Evolutionary conservation across 1,284 basidiomycete genomes (phyloP).

Genomic region (Cutaneotrichosporon sp.): DNA sequence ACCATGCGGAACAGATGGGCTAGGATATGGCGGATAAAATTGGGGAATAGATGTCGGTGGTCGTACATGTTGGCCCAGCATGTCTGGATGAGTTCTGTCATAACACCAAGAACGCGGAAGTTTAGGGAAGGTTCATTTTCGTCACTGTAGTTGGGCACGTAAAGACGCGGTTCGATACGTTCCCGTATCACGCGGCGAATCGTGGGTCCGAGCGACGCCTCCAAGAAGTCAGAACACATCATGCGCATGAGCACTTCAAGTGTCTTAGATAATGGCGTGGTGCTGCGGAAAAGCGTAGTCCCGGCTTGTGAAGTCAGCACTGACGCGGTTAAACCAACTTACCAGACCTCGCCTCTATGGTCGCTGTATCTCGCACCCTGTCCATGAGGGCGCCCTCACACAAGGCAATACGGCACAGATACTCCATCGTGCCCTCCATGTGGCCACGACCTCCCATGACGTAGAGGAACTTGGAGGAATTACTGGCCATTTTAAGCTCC

Average conservation of each 20-base stretch:
- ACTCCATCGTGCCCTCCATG: constrained; percentile 18
- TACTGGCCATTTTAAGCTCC: not conserved
- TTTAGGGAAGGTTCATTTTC: constrained; percentile 5
- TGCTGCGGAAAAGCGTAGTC: constrained; percentile 30
- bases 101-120: not conserved
- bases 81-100: constrained; percentile 16
- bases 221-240: constrained; percentile 26
- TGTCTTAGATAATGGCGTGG: constrained; percentile 29
- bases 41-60: constrained; percentile 27
- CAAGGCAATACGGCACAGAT: constrained; percentile 18
- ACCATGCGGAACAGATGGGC: constrained; percentile 24
- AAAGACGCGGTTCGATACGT: constrained; percentile 9
- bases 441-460: constrained; percentile 13
- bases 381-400: constrained; percentile 20
- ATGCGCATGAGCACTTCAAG: constrained; percentile 32
- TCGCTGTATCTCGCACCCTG: constrained; percentile 12
- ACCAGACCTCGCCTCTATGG: constrained; percentile 7
- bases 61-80: constrained; percentile 32
- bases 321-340: not conserved
- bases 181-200: constrained; percentile 11
- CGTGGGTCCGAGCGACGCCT: constrained; percentile 25
- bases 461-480: constrained; percentile 13
- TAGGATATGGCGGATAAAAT: constrained; percentile 25
- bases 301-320: constrained; percentile 16
- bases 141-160: constrained; percentile 2